These are phyloP conservation scores for Colletotrichum echinochloae DNA, from an alignment of 2,329 filamentous ascomycete species.

Conservation along the genomic window DNA sequence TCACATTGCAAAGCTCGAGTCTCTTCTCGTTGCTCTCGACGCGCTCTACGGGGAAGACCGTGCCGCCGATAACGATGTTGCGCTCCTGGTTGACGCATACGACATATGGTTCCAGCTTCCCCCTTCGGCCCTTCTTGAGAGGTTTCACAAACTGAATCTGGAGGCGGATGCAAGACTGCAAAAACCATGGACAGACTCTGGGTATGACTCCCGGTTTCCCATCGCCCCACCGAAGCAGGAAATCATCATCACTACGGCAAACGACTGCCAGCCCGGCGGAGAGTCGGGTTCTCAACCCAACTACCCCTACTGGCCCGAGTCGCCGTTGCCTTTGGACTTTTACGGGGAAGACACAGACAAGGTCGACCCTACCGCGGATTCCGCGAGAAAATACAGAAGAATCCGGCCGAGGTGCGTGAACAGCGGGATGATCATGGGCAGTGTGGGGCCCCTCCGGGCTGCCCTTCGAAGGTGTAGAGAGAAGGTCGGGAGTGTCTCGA, in stretches of 20 bases:
- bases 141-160: slow-evolving; percentile 50
- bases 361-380: slow-evolving; percentile 45
- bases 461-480: slow-evolving; percentile 45
- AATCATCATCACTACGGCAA: slow-evolving; percentile 50
- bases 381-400: slow-evolving; percentile 49
- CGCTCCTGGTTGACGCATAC: slow-evolving; percentile 52
- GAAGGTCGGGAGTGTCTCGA: slow-evolving; percentile 46
- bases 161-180: slow-evolving; percentile 48
- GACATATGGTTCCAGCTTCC: slow-evolving; percentile 55
- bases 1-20: slow-evolving; percentile 53
- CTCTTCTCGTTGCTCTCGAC: slow-evolving; percentile 47
- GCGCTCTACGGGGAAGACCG: slow-evolving; percentile 43
- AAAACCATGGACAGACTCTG: slow-evolving; percentile 42
- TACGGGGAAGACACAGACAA: slow-evolving; percentile 51
- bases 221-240: slow-evolving; percentile 47
- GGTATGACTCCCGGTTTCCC: slow-evolving; percentile 43
- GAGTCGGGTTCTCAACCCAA: slow-evolving; percentile 50
- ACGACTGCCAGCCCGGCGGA: slow-evolving; percentile 50
- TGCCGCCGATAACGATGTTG: slow-evolving; percentile 48
- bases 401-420: slow-evolving; percentile 51
- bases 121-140: slow-evolving; percentile 50
- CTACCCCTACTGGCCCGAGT: slow-evolving; percentile 52
- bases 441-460: slow-evolving; percentile 46
- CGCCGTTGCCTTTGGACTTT: slow-evolving; percentile 49
- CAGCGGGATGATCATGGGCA: slow-evolving; percentile 52